Percentiles rank a stretch among this genome's conserved stretches.
Conservation (phyloP, 352 stramenopile species). For the Phytophthora lateralis region DNA sequence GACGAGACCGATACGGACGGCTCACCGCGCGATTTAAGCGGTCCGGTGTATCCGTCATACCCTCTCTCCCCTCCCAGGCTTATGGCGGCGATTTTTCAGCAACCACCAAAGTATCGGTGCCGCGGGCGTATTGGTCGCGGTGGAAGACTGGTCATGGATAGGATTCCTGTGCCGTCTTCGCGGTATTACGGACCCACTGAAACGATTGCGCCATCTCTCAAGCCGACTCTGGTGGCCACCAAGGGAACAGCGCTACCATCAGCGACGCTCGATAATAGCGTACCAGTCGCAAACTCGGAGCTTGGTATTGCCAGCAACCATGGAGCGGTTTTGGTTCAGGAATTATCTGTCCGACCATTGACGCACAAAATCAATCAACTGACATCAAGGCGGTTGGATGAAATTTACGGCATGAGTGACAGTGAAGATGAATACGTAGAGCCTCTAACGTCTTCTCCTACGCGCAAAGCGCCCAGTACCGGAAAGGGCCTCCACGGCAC, state of each 20-base stretch:
- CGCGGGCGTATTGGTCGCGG: slow-evolving; percentile 75
- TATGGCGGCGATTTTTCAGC: slow-evolving; percentile 71
- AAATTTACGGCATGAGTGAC: slow-evolving; percentile 88
- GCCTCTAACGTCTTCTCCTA: slow-evolving; percentile 46
- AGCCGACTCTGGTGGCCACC: slow-evolving; percentile 13
- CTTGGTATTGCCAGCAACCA: slow-evolving; percentile 39
- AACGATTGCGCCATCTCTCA: slow-evolving; percentile 48
- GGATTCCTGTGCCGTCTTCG: slow-evolving; percentile 59
- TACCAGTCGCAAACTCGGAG: slow-evolving; percentile 13
- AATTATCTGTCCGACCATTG: slow-evolving; percentile 58
- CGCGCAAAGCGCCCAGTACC: slow-evolving; percentile 41
- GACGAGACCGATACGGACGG: slow-evolving; percentile 38
- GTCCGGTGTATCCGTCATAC: slow-evolving; percentile 67
- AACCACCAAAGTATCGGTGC: slow-evolving; percentile 74
- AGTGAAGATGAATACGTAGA: slow-evolving; percentile 84
- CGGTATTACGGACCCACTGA: slow-evolving; percentile 64
- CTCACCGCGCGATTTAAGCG: slow-evolving; percentile 25
- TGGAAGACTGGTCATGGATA: slow-evolving; percentile 75
- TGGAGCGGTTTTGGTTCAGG: slow-evolving; percentile 66
- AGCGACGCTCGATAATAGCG: slow-evolving; percentile 10
- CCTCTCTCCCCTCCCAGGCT: slow-evolving; percentile 63
- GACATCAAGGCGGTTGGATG: slow-evolving; percentile 64
- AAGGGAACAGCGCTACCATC: background rate
- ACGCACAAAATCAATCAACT: slow-evolving; percentile 56
- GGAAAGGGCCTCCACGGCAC: slow-evolving; percentile 30